phyloP scores from a whole-genome alignment of 805 yeast genomes.

The Zygoascus bituminiphila region DNA sequence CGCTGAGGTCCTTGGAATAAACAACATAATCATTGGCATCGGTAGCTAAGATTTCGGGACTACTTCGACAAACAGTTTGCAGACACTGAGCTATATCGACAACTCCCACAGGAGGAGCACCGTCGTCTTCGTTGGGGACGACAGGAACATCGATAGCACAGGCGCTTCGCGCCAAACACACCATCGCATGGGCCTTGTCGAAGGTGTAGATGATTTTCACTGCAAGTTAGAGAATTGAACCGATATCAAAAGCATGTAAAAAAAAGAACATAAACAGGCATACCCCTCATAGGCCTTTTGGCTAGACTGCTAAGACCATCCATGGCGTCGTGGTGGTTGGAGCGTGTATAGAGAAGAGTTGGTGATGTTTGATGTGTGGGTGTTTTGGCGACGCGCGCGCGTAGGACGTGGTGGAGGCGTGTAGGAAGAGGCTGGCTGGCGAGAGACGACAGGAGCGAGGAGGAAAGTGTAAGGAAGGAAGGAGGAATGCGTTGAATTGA shows the following conservation, averaged over 20 bases:
- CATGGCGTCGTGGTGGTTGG: not conserved
- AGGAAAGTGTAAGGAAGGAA: too few species aligned
- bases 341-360: not conserved
- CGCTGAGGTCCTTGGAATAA: slow-evolving; percentile 33
- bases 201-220: slow-evolving; percentile 34
- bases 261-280: not conserved
- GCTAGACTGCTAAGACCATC: not conserved
- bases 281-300: not conserved
- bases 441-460: too few species aligned
- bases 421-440: too few species aligned
- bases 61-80: slow-evolving; percentile 25
- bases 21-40: slow-evolving; percentile 30
- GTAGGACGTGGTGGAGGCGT: not conserved
- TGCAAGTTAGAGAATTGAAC: not conserved
- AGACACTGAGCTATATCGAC: slow-evolving; percentile 28
- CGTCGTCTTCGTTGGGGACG: slow-evolving; percentile 19
- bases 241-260: too few species aligned
- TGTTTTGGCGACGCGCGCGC: not conserved
- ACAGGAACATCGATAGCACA: slow-evolving; percentile 19
- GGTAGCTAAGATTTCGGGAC: slow-evolving; percentile 32
- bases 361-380: not conserved
- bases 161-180: slow-evolving; percentile 29
- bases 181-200: slow-evolving; percentile 25
- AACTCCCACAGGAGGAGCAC: slow-evolving; percentile 20
- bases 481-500: too few species aligned